Evolutionary conservation across 805 yeast species (phyloP), one percentile per base, ranked within the genome.

Genomic region (Sugiyamaella valdiviana): DNA sequence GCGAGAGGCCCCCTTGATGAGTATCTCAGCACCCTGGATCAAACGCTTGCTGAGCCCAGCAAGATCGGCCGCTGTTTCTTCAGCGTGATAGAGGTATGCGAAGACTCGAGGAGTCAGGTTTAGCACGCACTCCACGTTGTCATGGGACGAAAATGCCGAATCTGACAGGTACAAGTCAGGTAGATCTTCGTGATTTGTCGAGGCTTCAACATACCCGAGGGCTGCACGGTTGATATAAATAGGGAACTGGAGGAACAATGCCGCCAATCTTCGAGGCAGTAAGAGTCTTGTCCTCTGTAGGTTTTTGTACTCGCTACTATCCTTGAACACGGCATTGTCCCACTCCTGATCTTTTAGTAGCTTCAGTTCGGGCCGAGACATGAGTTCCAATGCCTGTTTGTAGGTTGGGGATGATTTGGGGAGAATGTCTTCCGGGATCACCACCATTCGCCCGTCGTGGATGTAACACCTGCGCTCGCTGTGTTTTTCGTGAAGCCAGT

Each of bases 401-500:
- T 26, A 26, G 3, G 32, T 10, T 5, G 32, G 32, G 4, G 32
- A 26, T 12, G n/a, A 10, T 26, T 26, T 26, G 32, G 9, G n/a
- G 7, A 26, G 14, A 3, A 2, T 6, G 9, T 26, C 32, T 10
- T 26, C n/a, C 9, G 32, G 32, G 14, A 26, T 26, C 32, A 26
- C 32, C 3, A 26, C 32, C 32, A 26, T 26, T 3, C 32, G 32
- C 9, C 32, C 32, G 2, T n/a, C 32, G 14, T 26, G 3, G 32
- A 26, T 26, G 14, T 26, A 26, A 26, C 32, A 26, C 32, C 32
- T 12, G 9, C 32, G 32, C 32, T 26, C 32, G 32, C 32, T 26
- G 32, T n/a, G n/a, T n/a, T 12, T 3, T 26, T 26, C 32, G 14
- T 26, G 32, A 6, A 76, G 56, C 75, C 80, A 76, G 4, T 65